Percentiles rank a stretch among this genome's conserved stretches.
These are phyloP conservation scores for Colletotrichum higginsianum DNA, from an alignment of 2,329 filamentous ascomycete genomes.

Conservation along the genomic window DNA sequence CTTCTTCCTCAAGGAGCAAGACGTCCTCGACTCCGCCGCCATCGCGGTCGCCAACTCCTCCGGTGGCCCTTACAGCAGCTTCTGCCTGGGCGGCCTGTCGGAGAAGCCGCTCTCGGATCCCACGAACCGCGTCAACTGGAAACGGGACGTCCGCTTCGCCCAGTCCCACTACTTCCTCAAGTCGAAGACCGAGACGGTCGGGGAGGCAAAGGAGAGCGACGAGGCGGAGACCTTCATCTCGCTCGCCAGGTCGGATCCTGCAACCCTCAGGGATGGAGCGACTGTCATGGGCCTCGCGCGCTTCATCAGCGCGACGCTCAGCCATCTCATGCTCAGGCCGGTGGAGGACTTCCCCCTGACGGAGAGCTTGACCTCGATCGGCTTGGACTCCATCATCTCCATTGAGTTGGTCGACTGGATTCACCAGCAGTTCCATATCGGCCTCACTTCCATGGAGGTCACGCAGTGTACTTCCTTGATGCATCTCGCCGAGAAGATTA, in stretches of 20 bases:
- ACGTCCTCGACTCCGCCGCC: constrained; percentile 16
- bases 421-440: constrained; percentile 29
- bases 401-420: constrained; percentile 40
- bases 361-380: constrained; percentile 13
- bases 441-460: constrained; percentile 28
- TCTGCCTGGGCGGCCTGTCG: not conserved
- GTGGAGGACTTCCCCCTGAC: not conserved
- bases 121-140: constrained; percentile 40
- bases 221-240: constrained; percentile 15
- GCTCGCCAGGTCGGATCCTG: not conserved
- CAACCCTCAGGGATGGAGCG: not conserved
- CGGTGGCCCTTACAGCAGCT: not conserved
- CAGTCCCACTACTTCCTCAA: not conserved
- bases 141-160: constrained; percentile 39
- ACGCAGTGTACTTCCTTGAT: constrained; percentile 29
- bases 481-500: constrained; percentile 28
- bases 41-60: constrained; percentile 10
- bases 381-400: constrained; percentile 31
- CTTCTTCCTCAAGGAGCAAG: constrained; percentile 26
- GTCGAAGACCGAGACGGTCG: not conserved
- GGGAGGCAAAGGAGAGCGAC: not conserved
- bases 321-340: not conserved
- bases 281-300: constrained; percentile 3
- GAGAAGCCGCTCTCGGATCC: constrained; percentile 33
- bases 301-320: not conserved